Evolutionary conservation across 805 yeast species (phyloP), one percentile per base, ranked within the genome.

Genomic region (Candida insectalens): DNA sequence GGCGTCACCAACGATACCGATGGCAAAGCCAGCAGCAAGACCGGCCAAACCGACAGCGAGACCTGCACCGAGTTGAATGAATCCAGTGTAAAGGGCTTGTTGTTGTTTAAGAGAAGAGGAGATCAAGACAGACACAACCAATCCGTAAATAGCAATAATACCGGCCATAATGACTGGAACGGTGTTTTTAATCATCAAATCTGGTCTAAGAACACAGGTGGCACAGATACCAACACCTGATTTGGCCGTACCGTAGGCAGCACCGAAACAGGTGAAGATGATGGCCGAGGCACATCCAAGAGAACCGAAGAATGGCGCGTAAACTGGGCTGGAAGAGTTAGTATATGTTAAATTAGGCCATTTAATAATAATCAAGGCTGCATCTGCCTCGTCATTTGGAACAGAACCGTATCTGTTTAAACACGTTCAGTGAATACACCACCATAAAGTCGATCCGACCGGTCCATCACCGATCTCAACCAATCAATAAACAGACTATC

Each of bases 101-200:
- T 74, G 70, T 65, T 88, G 96, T 54, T 76, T 77, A 53, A 89
- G 74, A 34, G 89, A 77, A 52, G 83, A 92, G 36, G 96, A 81
- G 44, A 89, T 89, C 59, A 89, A 74, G 44, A 89, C 98, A 18
- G 96, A 83, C 40, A 89, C 96, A 44, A 89, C 97, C 57, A 89
- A 69, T 39, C 98, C 98, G 62, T 89, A 89, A 67, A 89, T 88
- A 67, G 97, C 96, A 67, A 89, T 87, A 58, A 89, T 89, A 89
- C 98, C 98, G 45, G 97, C 96, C 96, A 89, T 89, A 67, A 89
- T 77, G 50, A 92, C 96, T 45, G 98, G 98, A 42, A 89, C 95
- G 52, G 88, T 80, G 67, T 83, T 83, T 68, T 78, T 85, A 51
- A 89, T 88, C 57, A 88, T 67, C 60, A 88, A 73, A 60, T 89